Conservation (phyloP, 1,139 yeast species). For the Geotrichum armillariae region DNA sequence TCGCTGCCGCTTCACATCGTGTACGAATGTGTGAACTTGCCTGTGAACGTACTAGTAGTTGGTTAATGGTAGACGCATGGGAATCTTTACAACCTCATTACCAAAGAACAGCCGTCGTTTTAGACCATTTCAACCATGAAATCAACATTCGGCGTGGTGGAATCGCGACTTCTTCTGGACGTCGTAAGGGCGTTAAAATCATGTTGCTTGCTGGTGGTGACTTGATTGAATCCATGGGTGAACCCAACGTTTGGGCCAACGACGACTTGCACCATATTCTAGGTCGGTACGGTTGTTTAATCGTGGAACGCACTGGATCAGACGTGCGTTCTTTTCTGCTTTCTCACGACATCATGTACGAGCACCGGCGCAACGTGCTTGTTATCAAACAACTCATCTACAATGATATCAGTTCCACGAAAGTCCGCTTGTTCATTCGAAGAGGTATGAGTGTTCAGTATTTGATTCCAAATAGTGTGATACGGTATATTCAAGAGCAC, state of each 20-base stretch:
- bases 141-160: slow-evolving; percentile 90
- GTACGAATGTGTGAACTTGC: slow-evolving; percentile 98
- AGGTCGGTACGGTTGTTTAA: slow-evolving; percentile 93
- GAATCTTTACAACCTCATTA: slow-evolving; percentile 90
- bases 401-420: slow-evolving; percentile 93
- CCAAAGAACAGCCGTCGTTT: slow-evolving; percentile 90
- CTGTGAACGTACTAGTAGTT: slow-evolving; percentile 91
- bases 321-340: slow-evolving; percentile 91
- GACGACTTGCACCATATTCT: slow-evolving; percentile 91
- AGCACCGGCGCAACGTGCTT: slow-evolving; percentile 87
- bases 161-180: slow-evolving; percentile 69
- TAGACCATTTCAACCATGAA: slow-evolving; percentile 96
- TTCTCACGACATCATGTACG: slow-evolving; percentile 95
- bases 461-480: slow-evolving; percentile 89
- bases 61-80: slow-evolving; percentile 99
- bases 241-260: slow-evolving; percentile 99
- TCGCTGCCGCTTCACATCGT: slow-evolving; percentile 84
- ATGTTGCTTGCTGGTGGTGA: slow-evolving; percentile 98
- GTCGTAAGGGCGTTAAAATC: slow-evolving; percentile 82
- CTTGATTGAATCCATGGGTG: slow-evolving; percentile 98
- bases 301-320: slow-evolving; percentile 94
- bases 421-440: slow-evolving; percentile 85
- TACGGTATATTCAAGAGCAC: slow-evolving; percentile 91
- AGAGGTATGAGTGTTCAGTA: slow-evolving; percentile 98
- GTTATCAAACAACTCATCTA: slow-evolving; percentile 94